A percentile compares a stretch with the other conserved stretches of the same genome.
phyloP scores from a whole-genome alignment of 495 filamentous ascomycete species.

The Podospora sp. region DNA sequence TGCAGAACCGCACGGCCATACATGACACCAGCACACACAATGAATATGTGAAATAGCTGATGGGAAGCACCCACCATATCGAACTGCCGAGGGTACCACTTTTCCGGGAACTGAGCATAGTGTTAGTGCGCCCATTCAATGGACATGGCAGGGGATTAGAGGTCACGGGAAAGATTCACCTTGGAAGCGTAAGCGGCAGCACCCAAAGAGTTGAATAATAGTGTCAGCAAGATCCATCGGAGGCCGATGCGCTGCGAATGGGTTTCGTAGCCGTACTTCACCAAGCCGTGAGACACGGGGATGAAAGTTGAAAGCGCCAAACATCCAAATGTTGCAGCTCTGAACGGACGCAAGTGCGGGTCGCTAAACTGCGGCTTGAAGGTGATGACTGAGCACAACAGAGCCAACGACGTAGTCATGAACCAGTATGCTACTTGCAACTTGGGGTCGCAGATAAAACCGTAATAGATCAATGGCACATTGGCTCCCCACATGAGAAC shows the following conservation, averaged over 20 bases:
- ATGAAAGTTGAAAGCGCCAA: conserved; percentile 46
- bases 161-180: conserved; percentile 29
- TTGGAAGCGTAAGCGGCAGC: conserved; percentile 47
- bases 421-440: conserved; percentile 44
- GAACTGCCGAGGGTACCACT: conserved; percentile 47
- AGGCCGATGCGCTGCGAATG: conserved; percentile 49
- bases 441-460: conserved; percentile 45
- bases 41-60: conserved; percentile 55
- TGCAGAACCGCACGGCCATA: conserved; percentile 48
- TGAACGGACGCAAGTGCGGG: conserved; percentile 39
- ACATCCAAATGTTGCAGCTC: conserved; percentile 45
- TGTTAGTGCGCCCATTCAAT: neutral
- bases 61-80: conserved; percentile 55
- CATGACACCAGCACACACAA: conserved; percentile 48
- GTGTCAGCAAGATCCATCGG: conserved; percentile 44
- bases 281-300: conserved; percentile 47
- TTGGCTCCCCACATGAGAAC: conserved; percentile 57
- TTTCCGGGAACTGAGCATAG: conserved; percentile 49
- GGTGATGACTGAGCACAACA: conserved; percentile 40
- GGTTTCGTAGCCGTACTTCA: conserved; percentile 40
- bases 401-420: conserved; percentile 37
- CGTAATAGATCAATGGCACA: conserved; percentile 56
- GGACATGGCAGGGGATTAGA: neutral
- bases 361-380: conserved; percentile 41
- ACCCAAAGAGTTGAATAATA: conserved; percentile 44